A percentile compares a stretch with the other conserved stretches of the same genome.
These are phyloP conservation scores for Diutina sp. DNA, from an alignment of 1,139 yeast genomes.

Conservation along the genomic window DNA sequence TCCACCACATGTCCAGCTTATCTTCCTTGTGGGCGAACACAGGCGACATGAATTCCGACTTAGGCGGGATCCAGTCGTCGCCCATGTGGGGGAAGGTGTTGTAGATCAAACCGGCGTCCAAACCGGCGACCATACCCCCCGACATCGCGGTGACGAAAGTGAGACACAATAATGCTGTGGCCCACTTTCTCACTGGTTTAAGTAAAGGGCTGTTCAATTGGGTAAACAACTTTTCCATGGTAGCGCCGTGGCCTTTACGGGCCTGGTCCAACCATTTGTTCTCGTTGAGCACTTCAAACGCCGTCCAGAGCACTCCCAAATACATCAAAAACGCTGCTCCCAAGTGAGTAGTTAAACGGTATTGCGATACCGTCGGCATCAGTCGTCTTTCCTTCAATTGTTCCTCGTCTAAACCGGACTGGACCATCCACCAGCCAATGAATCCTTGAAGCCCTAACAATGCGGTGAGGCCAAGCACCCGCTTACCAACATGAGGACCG, in stretches of 20 bases:
- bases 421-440: slow-evolving; percentile 99
- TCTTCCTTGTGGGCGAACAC: slow-evolving; percentile 58
- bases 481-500: slow-evolving; percentile 54
- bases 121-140: slow-evolving; percentile 96
- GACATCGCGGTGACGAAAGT: slow-evolving; percentile 87
- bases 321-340: slow-evolving; percentile 89
- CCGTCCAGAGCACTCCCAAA: slow-evolving; percentile 84
- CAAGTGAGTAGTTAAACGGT: slow-evolving; percentile 84
- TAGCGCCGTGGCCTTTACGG: slow-evolving; percentile 39
- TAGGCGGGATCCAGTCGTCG: slow-evolving; percentile 57
- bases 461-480: slow-evolving; percentile 60
- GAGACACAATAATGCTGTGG: slow-evolving; percentile 46
- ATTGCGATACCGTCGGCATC: slow-evolving; percentile 93
- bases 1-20: slow-evolving; percentile 71
- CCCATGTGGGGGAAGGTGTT: slow-evolving; percentile 98
- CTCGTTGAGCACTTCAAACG: slow-evolving; percentile 70
- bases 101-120: slow-evolving; percentile 94
- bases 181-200: slow-evolving; percentile 39
- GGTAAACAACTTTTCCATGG: slow-evolving; percentile 37
- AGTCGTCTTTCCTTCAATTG: slow-evolving; percentile 70
- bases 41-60: slow-evolving; percentile 63
- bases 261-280: slow-evolving; percentile 36
- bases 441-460: slow-evolving; percentile 87
- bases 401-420: slow-evolving; percentile 81
- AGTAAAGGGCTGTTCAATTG: slow-evolving; percentile 41